Base-by-base conservation (phyloP, 2,329 filamentous ascomycete genomes). In the Nothopassalora personata region DNA sequence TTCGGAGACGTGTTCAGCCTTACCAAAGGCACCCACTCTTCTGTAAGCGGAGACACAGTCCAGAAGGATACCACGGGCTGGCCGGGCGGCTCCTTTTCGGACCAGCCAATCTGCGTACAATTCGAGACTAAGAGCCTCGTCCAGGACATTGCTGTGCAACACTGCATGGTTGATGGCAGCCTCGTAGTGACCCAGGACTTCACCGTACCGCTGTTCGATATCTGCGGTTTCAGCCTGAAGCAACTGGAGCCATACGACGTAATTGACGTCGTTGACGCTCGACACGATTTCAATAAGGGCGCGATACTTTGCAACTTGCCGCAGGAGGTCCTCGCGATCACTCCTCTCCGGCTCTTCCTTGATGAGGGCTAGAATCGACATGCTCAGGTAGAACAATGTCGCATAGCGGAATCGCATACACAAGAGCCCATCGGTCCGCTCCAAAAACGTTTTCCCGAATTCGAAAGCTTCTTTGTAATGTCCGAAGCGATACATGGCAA, bases 51-150 rank as follows among this genome's bases (percentile, higher is more conserved):
- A 81, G 18, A 90, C 79, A 2, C 86, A 83, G 62, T 91, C 88
- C 33, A 83, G 80, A 15, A 92, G 75, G 0, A 87, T 82, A n/a
- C 85, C 81, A 55, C 86, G 82, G 28, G 89, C 89, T 36, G 87
- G 86, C 61, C 89, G 78, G 43, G 84, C 80, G 3, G 87, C 86
- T 11, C 82, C 81, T 61, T 82, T 80, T 13, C 88, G 80, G 55
- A 89, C 78, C 61, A 91, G 84, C 69, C 85, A 86, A 9, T 87
- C 87, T 1, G 85, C 88, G 76, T 91, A 87, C 31, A 91, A 77
- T 69, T 90, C 89, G 68, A 88, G 87, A 15, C 85, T 83, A 1
- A 91, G 77, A 0, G 86, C 89, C 71, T 91, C 87, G 60, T 92
- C 89, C 53, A 91, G 82, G 2, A 81, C 68, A 62, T 89, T 87